Base-by-base conservation (phyloP, 2,329 filamentous ascomycete species). In the Diaporthe sp. region DNA sequence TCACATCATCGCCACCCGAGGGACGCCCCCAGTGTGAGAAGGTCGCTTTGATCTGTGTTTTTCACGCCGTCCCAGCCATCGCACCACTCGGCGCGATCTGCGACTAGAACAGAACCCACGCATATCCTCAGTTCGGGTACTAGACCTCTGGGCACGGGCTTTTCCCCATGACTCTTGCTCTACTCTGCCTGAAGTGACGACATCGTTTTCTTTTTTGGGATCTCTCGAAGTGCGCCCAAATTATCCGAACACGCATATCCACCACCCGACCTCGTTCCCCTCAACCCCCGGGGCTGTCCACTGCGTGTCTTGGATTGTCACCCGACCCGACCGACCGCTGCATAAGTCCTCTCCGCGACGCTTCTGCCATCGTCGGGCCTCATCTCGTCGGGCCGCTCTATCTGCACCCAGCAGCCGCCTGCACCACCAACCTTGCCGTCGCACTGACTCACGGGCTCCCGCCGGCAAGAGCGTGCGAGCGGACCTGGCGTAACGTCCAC, bases 391-490 rank as follows among this genome's bases (percentile, higher is more conserved):
- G 70, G 56, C 59, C 39, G n/a, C 15, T 35, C 56, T 32, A 71
- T 50, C 32, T 37, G 44, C 25, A 66, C 22, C 55, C 56, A 47
- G 44, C 55, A 51, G 44, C 44, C 58, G 69, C 69, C 47, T 39
- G 44, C 35, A 51, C 68, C 37, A 44, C 61, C 42, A 10, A 63
- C 35, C 32, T 71, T 70, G 53, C 65, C 42, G 72, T 73, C 63
- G 42, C 65, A 73, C 72, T 73, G 72, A 73, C 56, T 71, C 72
- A 63, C 65, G 35, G 72, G 25, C 53, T 70, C 66, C 72, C 72
- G 72, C 63, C 72, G 72, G 72, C 72, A 73, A 59, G n/a, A 73
- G 72, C 66, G 66, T 61, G 65, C 61, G 72, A 70, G 72, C 59
- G 47, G 50, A 68, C 53, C 44, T 55, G 65, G 72, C 65, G 72